Conservation (phyloP, 352 stramenopile species). For the Aphanomyces invadans region DNA sequence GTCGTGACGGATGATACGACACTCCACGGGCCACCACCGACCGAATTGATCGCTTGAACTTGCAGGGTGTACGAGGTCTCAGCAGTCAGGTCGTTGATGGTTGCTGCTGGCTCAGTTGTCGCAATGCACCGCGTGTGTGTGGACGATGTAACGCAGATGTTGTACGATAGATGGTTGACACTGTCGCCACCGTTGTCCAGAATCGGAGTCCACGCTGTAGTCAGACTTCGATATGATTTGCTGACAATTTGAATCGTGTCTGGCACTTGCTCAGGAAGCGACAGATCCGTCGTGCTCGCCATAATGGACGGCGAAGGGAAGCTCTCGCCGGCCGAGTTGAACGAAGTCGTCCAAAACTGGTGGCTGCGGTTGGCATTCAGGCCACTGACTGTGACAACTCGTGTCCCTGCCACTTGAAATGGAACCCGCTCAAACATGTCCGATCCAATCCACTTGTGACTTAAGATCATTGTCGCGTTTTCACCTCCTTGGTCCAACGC, state of each 20-base stretch:
- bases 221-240: background rate
- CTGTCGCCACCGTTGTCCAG: background rate
- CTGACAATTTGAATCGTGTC: background rate
- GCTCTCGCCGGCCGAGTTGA: constrained; percentile 10
- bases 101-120: background rate
- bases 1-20: background rate
- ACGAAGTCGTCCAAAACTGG: constrained; percentile 16
- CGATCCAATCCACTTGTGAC: background rate
- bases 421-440: background rate
- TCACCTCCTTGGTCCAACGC: constrained; percentile 4
- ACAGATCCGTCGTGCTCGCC: background rate
- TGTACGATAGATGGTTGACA: background rate
- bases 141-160: background rate
- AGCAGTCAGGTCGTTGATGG: background rate
- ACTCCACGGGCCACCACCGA: background rate
- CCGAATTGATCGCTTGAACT: constrained; percentile 32
- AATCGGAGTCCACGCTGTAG: background rate
- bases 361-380: background rate
- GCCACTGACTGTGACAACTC: background rate
- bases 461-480: background rate
- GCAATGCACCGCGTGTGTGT: background rate
- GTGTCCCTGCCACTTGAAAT: background rate
- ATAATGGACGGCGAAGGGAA: background rate
- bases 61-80: constrained; percentile 30
- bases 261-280: background rate